Evolutionary conservation across 371 early-diverging fungal genomes (phyloP), one percentile per base, ranked within the genome.

Genomic region (Mortierella sp.): DNA sequence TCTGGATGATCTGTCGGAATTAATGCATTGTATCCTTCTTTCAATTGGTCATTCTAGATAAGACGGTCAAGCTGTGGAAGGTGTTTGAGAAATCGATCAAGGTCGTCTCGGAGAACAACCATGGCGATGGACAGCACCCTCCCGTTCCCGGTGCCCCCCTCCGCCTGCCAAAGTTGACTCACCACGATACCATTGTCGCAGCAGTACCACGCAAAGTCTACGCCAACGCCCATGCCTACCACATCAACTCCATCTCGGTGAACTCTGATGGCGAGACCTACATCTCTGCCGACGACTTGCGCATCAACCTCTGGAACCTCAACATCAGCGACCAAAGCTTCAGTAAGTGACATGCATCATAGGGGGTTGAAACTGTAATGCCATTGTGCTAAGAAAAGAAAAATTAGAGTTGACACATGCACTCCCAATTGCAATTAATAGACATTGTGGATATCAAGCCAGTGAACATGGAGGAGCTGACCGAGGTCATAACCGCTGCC

Each of bases 381-480:
- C n/a, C 24, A n/a, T 47, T 55, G 39, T 71, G 71, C 37, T 58
- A 14, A 16, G 16, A 22, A 61, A 39, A 45, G 13, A 22, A 50
- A 58, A 4, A 24, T 19, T 19, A 29, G 29, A 10, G 13, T 29
- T 47, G 34, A 55, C 55, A 48, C 52, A 13, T 68, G 44, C 40
- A 4, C 11, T 64, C 19, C 68, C 67, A 48, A 43, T 64, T 63
- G 31, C 39, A 74, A 52, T 52, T 55, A 29, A 3, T 85, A 94
- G 96, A 98, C 86, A 97, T 99, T 88, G 98, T 99, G 67, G 99
- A 99, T 88, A 98, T 99, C 77, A 99, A 99, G 89, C 99, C 99
- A 45, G 95, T 94, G 41, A 99, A 98, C 85, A 98, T 98, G 97
- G 99, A 99, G 85, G 99, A 99, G 77, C 87, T 99, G 74, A 98